Base-by-base conservation (phyloP, 169 alveolate genomes). In the Cyclospora cayetanensis region DNA sequence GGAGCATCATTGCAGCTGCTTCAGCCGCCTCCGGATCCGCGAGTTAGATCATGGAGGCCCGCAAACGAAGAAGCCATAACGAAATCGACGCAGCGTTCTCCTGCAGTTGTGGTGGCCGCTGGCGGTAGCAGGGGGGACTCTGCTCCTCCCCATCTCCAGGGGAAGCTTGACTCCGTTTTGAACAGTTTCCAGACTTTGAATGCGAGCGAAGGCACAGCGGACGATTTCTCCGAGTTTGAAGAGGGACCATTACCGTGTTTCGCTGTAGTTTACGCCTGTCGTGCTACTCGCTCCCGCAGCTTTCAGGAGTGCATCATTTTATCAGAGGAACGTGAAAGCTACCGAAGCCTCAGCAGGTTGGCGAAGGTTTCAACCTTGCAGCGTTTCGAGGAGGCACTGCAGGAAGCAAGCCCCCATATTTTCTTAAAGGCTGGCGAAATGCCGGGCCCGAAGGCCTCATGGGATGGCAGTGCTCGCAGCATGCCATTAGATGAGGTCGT, bases 221-320 rank as follows among this genome's bases (percentile, higher is more conserved):
- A n/a, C n/a, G n/a, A n/a, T n/a, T n/a, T n/a, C n/a, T n/a, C n/a
- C n/a, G n/a, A n/a, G n/a, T n/a, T n/a, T n/a, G n/a, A n/a, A n/a
- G n/a, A n/a, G n/a, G n/a, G n/a, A n/a, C n/a, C n/a, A n/a, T n/a
- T n/a, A n/a, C n/a, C n/a, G n/a, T n/a, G n/a, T n/a, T n/a, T n/a
- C n/a, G n/a, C n/a, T n/a, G n/a, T n/a, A 31, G 89, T 80, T 25
- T 50, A 80, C 74, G 89, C 70, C 9, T 80, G 89, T 39, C 74
- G 74, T 31, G 50, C 74, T 53, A 80, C 89, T 29, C 89, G 72
- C 50, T 80, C 53, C 50, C 72, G 42, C 60, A 46, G 89, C 42
- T 80, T 80, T 22, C 89, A 80, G 39, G 74, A 46, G 25, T 80
- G 89, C 35, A 29, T 65, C 29, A 53, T n/a, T 37, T 74, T 50